Conservation (phyloP, 306 rosid species). For the Alnus rubra region DNA sequence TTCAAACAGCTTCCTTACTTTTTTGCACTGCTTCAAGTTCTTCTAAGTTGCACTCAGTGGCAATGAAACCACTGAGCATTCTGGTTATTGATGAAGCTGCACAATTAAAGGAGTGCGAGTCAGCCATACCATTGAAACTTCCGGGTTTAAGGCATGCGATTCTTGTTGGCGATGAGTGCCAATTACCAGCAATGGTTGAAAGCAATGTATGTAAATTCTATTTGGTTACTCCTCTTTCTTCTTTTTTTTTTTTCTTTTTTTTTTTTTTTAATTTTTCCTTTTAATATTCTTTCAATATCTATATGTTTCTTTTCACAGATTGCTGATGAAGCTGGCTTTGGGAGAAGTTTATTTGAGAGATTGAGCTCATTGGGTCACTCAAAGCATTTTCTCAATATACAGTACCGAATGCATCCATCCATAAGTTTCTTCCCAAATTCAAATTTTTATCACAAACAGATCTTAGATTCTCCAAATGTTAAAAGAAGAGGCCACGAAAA, state of each 20-base stretch:
- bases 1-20: slow-evolving; percentile 54
- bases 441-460: slow-evolving; percentile 36
- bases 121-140: slow-evolving; percentile 63
- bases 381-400: slow-evolving; percentile 48
- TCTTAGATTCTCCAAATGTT: slow-evolving; percentile 34
- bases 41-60: slow-evolving; percentile 45
- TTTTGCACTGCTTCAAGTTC: slow-evolving; percentile 76
- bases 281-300: not conserved
- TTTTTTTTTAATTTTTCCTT: no score
- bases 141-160: slow-evolving; percentile 53
- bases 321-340: slow-evolving; percentile 57
- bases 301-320: slow-evolving; percentile 30
- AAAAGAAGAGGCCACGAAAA: slow-evolving; percentile 28
- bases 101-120: slow-evolving; percentile 76
- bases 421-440: slow-evolving; percentile 40
- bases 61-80: slow-evolving; percentile 40
- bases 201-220: slow-evolving; percentile 48
- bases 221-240: not conserved
- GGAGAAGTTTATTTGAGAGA: slow-evolving; percentile 77
- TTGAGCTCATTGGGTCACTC: slow-evolving; percentile 44
- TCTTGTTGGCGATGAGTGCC: slow-evolving; percentile 80
- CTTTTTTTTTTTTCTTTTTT: no score
- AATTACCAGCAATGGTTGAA: slow-evolving; percentile 66
- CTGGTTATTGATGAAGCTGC: slow-evolving; percentile 87
- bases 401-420: slow-evolving; percentile 49